These are phyloP conservation scores for Hypoxylon sp. DNA, from an alignment of 2,329 filamentous ascomycete genomes.

Conservation along the genomic window DNA sequence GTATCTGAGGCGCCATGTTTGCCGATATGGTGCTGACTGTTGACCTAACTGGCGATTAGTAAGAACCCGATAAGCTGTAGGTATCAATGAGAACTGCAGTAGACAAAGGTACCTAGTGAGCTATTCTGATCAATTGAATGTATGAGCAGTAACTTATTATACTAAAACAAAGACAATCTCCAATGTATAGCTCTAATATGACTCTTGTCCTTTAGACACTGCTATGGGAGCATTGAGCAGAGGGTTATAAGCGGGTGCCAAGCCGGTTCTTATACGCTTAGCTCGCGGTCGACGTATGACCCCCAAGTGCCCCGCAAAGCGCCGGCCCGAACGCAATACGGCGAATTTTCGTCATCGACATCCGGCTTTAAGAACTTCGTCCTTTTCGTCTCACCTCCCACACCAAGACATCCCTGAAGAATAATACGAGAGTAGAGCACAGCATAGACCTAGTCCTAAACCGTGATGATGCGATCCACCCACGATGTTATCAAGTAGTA, in stretches of 20 bases:
- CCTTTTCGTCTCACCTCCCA: neutral
- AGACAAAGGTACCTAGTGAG: neutral
- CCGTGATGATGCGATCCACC: constrained; percentile 27
- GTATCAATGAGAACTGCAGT: neutral
- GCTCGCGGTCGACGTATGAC: constrained; percentile 7
- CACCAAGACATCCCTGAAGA: neutral
- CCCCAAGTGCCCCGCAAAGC: constrained; percentile 30
- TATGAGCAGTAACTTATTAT: neutral
- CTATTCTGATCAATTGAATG: neutral
- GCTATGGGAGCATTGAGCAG: neutral
- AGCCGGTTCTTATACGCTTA: constrained; percentile 30
- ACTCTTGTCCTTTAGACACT: neutral
- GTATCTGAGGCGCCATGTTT: constrained; percentile 69
- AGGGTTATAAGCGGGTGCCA: constrained; percentile 14
- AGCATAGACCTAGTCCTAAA: neutral
- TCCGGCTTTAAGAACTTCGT: constrained; percentile 19
- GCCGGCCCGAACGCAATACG: constrained; percentile 24
- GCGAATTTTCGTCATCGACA: constrained; percentile 34
- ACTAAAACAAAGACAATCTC: neutral
- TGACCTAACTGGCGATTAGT: constrained; percentile 9
- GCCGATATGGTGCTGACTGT: neutral
- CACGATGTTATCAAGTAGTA: constrained; percentile 46
- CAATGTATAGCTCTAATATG: neutral
- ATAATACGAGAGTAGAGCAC: neutral
- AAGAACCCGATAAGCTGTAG: neutral